Conservation (phyloP, 805 yeast genomes). For the Candida vartiovaarae region DNA sequence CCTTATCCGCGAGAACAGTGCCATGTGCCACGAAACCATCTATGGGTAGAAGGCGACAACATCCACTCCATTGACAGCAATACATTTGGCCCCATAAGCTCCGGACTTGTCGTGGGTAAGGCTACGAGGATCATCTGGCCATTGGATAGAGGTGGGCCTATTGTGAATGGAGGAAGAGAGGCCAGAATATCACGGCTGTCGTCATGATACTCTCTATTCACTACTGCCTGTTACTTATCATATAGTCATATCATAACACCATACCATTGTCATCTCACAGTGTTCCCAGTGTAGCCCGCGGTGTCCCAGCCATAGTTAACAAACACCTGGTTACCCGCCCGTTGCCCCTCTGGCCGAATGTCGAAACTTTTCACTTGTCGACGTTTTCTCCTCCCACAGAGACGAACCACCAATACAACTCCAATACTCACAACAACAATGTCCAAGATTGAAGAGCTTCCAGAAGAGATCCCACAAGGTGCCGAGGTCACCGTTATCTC, state of each 20-base stretch:
- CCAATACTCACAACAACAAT: constrained; percentile 2
- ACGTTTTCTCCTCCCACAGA: background rate
- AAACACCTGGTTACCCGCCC: background rate
- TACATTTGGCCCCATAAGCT: constrained; percentile 80
- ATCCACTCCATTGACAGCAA: constrained; percentile 79
- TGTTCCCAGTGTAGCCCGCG: no score
- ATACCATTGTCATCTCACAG: no score
- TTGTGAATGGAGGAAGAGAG: constrained; percentile 49
- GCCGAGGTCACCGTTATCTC: constrained; percentile 75
- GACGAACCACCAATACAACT: background rate
- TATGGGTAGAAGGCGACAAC: constrained; percentile 96
- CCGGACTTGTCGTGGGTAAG: constrained; percentile 74
- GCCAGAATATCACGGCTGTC: constrained; percentile 28
- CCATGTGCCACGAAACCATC: constrained; percentile 66
- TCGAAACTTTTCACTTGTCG: constrained; percentile 2
- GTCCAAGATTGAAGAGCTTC: constrained; percentile 14
- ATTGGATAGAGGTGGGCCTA: constrained; percentile 40
- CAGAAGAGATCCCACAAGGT: constrained; percentile 57
- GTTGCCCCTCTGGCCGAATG: background rate
- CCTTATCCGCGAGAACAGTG: constrained; percentile 62
- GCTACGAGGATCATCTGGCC: constrained; percentile 73
- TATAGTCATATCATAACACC: no score
- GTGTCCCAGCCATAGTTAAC: no score
- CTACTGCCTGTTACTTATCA: no score
- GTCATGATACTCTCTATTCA: no score